Evolutionary conservation across 257 asterid species (phyloP).

Genomic region (Penstemon barbatus): DNA sequence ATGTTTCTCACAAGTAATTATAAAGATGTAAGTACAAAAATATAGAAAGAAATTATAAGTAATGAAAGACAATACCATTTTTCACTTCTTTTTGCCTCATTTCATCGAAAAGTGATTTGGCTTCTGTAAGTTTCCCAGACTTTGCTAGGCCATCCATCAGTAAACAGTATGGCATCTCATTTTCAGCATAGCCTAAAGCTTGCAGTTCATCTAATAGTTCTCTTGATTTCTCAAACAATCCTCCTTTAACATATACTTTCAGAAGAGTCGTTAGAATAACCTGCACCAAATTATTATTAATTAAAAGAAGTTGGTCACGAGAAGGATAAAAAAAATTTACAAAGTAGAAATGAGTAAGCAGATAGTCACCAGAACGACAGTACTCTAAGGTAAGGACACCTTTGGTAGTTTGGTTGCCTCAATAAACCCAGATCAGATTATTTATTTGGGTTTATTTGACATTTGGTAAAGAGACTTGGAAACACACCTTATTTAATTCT

Average conservation of each 20-base stretch:
- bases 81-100: constrained; percentile 72
- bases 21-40: constrained; percentile 9
- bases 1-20: constrained; percentile 20
- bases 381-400: too few species aligned
- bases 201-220: constrained; percentile 72
- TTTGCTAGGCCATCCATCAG: constrained; percentile 95
- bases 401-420: too few species aligned
- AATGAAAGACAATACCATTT: constrained; percentile 53
- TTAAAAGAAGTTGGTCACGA: constrained; percentile 1
- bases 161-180: constrained; percentile 95
- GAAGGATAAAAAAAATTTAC: background rate
- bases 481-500: constrained; percentile 69
- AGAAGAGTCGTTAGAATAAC: constrained; percentile 78
- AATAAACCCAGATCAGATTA: too few species aligned
- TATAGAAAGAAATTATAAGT: constrained; percentile 12
- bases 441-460: too few species aligned
- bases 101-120: constrained; percentile 78
- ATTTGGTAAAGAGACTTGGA: constrained; percentile 12
- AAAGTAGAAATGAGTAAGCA: background rate
- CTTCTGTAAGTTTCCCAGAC: constrained; percentile 74
- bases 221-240: constrained; percentile 85
- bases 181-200: constrained; percentile 74
- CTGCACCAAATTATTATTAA: constrained; percentile 44
- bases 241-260: constrained; percentile 81
- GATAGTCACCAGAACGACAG: too few species aligned